phyloP scores from a whole-genome alignment of 768 basidiomycete species.

The Rhodotorula kratochvilovae region DNA sequence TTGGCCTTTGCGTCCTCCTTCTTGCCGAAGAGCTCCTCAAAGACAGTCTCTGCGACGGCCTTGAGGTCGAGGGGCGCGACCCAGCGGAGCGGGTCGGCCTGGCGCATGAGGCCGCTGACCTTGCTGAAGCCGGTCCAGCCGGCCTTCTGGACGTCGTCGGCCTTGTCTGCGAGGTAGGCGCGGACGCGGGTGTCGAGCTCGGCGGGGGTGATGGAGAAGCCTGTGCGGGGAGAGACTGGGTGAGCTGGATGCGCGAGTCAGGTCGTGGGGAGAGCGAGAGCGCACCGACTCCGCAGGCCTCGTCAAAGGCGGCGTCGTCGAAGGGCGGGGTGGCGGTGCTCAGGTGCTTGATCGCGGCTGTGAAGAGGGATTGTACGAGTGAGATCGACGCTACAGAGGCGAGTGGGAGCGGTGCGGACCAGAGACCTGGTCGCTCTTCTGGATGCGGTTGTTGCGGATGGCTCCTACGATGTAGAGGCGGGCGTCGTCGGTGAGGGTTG shows the following conservation, averaged over 20 bases:
- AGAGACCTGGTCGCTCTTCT: slow-evolving; percentile 76
- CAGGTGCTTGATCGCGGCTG: too few relatives aligned
- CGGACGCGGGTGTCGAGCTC: slow-evolving; percentile 60
- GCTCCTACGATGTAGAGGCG: slow-evolving; percentile 61
- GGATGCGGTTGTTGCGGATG: slow-evolving; percentile 68
- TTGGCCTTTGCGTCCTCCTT: slow-evolving; percentile 55
- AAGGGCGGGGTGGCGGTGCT: slow-evolving; percentile 52
- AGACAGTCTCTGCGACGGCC: slow-evolving; percentile 67
- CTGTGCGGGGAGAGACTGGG: slow-evolving; percentile 50
- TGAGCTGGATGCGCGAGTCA: background rate
- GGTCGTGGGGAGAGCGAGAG: slow-evolving; percentile 5
- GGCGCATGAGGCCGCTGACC: slow-evolving; percentile 62
- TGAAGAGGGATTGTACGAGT: slow-evolving; percentile 67
- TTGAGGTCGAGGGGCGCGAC: slow-evolving; percentile 79
- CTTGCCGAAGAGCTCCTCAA: slow-evolving; percentile 64
- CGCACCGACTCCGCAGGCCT: slow-evolving; percentile 81
- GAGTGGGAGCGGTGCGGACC: too few relatives aligned
- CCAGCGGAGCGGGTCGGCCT: slow-evolving; percentile 66
- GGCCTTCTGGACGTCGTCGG: slow-evolving; percentile 53
- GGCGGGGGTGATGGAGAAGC: slow-evolving; percentile 67
- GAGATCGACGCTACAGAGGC: too few relatives aligned
- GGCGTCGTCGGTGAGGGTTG: slow-evolving; percentile 54
- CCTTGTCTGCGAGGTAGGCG: slow-evolving; percentile 54
- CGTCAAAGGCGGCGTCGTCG: slow-evolving; percentile 66
- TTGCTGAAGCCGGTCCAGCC: slow-evolving; percentile 75